Evolutionary conservation across 2,329 filamentous ascomycete genomes (phyloP).

Genomic region (Colletotrichum liaoningense): DNA sequence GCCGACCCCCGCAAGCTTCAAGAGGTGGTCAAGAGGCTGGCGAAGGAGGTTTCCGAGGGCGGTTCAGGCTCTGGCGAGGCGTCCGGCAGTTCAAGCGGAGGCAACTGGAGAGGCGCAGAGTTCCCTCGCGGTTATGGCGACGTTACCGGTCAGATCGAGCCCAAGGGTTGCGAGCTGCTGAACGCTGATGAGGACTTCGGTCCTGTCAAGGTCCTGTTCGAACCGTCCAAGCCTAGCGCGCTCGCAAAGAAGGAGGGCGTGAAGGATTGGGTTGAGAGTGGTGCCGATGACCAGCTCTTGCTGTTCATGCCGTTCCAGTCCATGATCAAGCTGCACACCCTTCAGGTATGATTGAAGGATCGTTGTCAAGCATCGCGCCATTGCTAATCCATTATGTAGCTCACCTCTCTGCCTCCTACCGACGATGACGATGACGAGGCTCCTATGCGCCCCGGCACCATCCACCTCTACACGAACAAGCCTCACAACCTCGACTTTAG

Average conservation of each 20-base stretch:
- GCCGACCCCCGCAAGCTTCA: conserved; percentile 79
- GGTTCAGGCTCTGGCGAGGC: conserved; percentile 51
- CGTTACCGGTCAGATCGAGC: conserved; percentile 84
- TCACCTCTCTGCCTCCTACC: conserved; percentile 81
- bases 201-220: conserved; percentile 79
- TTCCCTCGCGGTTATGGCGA: conserved; percentile 86
- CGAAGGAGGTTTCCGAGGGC: conserved; percentile 68
- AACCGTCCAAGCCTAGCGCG: conserved; percentile 72
- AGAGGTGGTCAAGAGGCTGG: conserved; percentile 77
- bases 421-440: conserved; percentile 76
- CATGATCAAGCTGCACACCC: conserved; percentile 88
- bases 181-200: conserved; percentile 86
- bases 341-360: conserved; percentile 69
- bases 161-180: conserved; percentile 84
- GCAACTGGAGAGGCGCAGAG: conserved; percentile 77
- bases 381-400: conserved; percentile 59
- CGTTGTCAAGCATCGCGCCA: no score
- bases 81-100: conserved; percentile 55
- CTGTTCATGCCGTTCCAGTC: conserved; percentile 91
- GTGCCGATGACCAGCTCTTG: conserved; percentile 96
- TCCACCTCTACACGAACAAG: conserved; percentile 90
- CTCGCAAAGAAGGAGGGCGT: conserved; percentile 66
- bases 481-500: conserved; percentile 94
- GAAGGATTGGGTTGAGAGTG: conserved; percentile 93
- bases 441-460: conserved; percentile 82